These are phyloP conservation scores for Pelargonium citronellum DNA, from an alignment of 441 rosid genomes.

Conservation along the genomic window DNA sequence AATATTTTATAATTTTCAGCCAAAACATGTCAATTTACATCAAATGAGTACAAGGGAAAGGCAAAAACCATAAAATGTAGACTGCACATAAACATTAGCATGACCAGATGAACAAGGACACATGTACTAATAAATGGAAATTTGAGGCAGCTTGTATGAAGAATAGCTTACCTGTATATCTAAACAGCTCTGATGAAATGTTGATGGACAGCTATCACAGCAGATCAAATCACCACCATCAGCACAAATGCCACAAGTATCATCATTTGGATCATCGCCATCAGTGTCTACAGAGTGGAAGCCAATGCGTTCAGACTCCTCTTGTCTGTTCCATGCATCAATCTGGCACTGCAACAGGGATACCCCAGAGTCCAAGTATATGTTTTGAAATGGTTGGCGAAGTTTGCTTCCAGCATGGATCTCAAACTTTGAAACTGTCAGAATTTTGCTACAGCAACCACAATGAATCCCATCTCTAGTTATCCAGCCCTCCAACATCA, in stretches of 20 bases:
- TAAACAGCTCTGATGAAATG: slow-evolving; percentile 88
- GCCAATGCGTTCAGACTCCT: slow-evolving; percentile 44
- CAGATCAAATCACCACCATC: slow-evolving; percentile 98
- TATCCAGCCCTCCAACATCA: slow-evolving; percentile 91
- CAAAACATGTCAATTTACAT: neutral
- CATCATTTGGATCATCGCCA: slow-evolving; percentile 94
- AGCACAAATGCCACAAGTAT: slow-evolving; percentile 91
- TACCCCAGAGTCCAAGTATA: slow-evolving; percentile 73
- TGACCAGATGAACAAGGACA: neutral
- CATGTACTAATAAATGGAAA: neutral
- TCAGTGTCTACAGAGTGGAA: slow-evolving; percentile 50
- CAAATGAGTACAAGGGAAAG: neutral
- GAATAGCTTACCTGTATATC: slow-evolving; percentile 52
- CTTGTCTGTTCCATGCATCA: slow-evolving; percentile 80
- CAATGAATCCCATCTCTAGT: slow-evolving; percentile 89
- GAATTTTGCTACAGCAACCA: slow-evolving; percentile 92
- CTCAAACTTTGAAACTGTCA: slow-evolving; percentile 79
- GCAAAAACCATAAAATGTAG: neutral
- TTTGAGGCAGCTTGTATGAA: neutral
- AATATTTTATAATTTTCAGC: slow-evolving; percentile 2
- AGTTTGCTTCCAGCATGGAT: slow-evolving; percentile 94
- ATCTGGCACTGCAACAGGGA: slow-evolving; percentile 85
- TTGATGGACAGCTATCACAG: slow-evolving; percentile 96
- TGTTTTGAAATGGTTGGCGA: slow-evolving; percentile 84
- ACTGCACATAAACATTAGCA: neutral